Evolutionary conservation across 2,329 filamentous ascomycete species (phyloP), one percentile per base, ranked within the genome.

Genomic region (Aureobasidium namibiae): DNA sequence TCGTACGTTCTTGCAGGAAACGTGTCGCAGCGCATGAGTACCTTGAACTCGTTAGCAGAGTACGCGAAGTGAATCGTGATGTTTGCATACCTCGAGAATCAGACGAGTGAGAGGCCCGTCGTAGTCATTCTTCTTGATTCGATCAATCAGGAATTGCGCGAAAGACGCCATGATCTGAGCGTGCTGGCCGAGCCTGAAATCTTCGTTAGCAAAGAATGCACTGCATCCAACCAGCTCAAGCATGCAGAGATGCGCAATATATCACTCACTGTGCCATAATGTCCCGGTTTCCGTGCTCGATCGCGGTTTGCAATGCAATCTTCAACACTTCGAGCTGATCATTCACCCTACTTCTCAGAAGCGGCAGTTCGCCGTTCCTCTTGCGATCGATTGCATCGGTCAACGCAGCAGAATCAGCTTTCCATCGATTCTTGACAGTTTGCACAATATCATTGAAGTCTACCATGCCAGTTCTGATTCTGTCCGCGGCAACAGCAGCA

Each of bases 1-100:
- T 85, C 81, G 42, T 84, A 70, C 45, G 78, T 77, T 61, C 80
- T 83, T 63, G 80, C 82, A 50, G 79, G 82, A 42, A 85, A 78
- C 60, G 85, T 86, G 36, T 80, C 83, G 60, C 84, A 83, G 59
- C 79, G 74, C 5, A 83, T 80, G 69, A 90, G 79, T 33, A 89
- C 76, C 54, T 81, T 74, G 18, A n/a, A 82, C 71, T 18, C 79
- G 77, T 59, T 38, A 59, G 39, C 23, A 23, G 63, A 81, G 81
- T n/a, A 80, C 76, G 14, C 82, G 69, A 62, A 78, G 76, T 7
- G 78, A 29, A 76, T 76, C 65, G 52, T 60, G 10, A 18, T n/a
- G 8, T 31, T 42, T 39, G 61, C 64, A 39, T 59, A 69, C 68
- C 65, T 75, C 74, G 48, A 76, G 73, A n/a, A 77, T 74, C 31